Evolutionary conservation across 106 monocot species (phyloP).

Genomic region (Phalaenopsis aphrodite): DNA sequence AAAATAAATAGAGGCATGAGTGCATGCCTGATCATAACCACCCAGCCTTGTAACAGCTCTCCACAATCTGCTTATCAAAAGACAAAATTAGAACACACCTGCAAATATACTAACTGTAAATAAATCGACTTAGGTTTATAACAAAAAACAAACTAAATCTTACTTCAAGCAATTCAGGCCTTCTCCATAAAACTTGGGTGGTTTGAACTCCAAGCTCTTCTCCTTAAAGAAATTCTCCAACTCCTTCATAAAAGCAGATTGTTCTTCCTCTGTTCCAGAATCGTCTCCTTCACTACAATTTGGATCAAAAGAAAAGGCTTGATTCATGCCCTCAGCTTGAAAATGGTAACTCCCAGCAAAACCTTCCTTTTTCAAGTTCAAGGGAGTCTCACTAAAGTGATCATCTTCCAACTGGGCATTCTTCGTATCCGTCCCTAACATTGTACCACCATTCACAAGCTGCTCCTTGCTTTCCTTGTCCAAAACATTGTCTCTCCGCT

Average conservation of each 20-base stretch:
- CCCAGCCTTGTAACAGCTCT: slow-evolving; percentile 82
- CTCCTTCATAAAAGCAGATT: slow-evolving; percentile 82
- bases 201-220: slow-evolving; percentile 79
- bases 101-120: neutral
- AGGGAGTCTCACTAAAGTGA: slow-evolving; percentile 9
- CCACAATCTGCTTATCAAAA: slow-evolving; percentile 61
- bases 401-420: slow-evolving; percentile 17
- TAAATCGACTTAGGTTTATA: neutral
- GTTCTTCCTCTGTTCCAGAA: slow-evolving; percentile 86
- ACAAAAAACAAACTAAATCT: slow-evolving; percentile 12
- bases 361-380: slow-evolving; percentile 31
- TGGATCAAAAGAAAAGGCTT: slow-evolving; percentile 23
- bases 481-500: slow-evolving; percentile 7
- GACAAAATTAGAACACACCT: slow-evolving; percentile 1
- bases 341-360: slow-evolving; percentile 12
- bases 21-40: slow-evolving; percentile 79
- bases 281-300: slow-evolving; percentile 64
- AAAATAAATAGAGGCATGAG: neutral
- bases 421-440: slow-evolving; percentile 11
- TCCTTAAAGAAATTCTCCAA: slow-evolving; percentile 80
- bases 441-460: slow-evolving; percentile 15
- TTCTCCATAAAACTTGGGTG: slow-evolving; percentile 93
- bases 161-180: slow-evolving; percentile 96
- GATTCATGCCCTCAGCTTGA: slow-evolving; percentile 16
- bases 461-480: neutral